These are phyloP conservation scores for Tylopilus sp. DNA, from an alignment of 768 basidiomycete species.

Conservation along the genomic window DNA sequence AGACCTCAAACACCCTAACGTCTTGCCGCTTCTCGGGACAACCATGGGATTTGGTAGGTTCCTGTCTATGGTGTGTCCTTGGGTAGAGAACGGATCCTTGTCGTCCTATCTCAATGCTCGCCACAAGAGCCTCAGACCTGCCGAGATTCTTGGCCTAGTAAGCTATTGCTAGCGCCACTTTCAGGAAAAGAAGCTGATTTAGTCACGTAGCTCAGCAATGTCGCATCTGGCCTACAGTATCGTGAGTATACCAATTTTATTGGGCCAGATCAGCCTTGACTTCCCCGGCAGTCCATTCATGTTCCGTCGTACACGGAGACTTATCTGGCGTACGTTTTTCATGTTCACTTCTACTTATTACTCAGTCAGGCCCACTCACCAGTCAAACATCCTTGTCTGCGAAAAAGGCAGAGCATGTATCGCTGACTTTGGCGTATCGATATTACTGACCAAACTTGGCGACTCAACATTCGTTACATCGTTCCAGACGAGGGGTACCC, in stretches of 20 bases:
- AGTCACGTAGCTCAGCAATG: constrained; percentile 6
- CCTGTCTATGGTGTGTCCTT: constrained; percentile 26
- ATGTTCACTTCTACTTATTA: neutral
- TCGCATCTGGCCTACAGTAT: constrained; percentile 13
- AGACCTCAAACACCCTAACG: constrained; percentile 19
- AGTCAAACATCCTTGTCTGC: constrained; percentile 44
- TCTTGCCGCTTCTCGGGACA: too few relatives aligned
- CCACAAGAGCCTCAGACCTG: constrained; percentile 2
- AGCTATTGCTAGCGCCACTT: neutral
- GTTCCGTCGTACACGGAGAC: constrained; percentile 16
- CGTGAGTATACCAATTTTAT: constrained; percentile 2
- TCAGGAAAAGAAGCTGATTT: neutral
- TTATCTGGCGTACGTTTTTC: constrained; percentile 12
- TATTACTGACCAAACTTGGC: too few relatives aligned
- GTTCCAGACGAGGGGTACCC: too few relatives aligned
- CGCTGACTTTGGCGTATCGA: constrained; percentile 44
- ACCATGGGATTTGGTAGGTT: constrained; percentile 26
- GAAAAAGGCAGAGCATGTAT: constrained; percentile 33
- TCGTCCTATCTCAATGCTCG: constrained; percentile 17
- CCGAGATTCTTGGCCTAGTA: neutral
- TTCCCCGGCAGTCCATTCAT: constrained; percentile 14
- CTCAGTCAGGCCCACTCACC: neutral
- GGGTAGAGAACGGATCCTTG: constrained; percentile 22
- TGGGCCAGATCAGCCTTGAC: too few relatives aligned
- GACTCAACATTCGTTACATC: too few relatives aligned